Base-by-base conservation (phyloP, 176 grass and related monocot genomes). In the Aechmea fasciata region DNA sequence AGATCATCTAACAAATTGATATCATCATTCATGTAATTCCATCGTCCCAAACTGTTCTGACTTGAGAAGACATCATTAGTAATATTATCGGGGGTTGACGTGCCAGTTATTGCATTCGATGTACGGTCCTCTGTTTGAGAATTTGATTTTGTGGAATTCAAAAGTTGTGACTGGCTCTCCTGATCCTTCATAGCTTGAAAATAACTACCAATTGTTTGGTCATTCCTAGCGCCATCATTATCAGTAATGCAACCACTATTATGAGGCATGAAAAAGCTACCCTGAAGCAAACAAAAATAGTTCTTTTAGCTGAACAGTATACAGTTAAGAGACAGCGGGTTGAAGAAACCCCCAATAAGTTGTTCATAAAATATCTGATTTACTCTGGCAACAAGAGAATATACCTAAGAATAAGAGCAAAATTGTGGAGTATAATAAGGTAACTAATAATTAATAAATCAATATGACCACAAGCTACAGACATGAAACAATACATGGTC, bases 11-110 rank as follows among this genome's bases (percentile, higher is more conserved):
- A 71, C 52, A 83, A 77, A 73, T 48, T 63, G 69, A 69, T 8
- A 65, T 18, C 72, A 73, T 83, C 82, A 69, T 88, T 69, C 66
- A 85, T 66, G 65, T 73, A 87, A 51, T 83, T 92, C 85, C 85
- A 87, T 55, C 73, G 68, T 69, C 79, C 82, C 41, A 85, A 72
- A 88, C 76, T 88, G 64, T 78, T 88, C 66, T 80, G 79, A 65
- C 81, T 80, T 57, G 69, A 52, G 71, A 86, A 76, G 15, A 73
- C 64, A 66, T 83, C 76, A 66, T 65, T 73, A 70, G 69, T 71
- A 70, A 74, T 71, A 24, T 63, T 68, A 71, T 20, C 63, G 53
- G 66, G 26, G 48, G 62, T 50, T 63, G 26, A 61, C 80, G 63
- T 74, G 83, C 61, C 52, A n/a, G 20, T 49, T 7, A 64, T 51